A percentile compares a stretch with the other conserved stretches of the same genome.
Evolutionary conservation across 2,329 filamentous ascomycete genomes (phyloP).

Genomic region (Pseudohalonectria lignicola): DNA sequence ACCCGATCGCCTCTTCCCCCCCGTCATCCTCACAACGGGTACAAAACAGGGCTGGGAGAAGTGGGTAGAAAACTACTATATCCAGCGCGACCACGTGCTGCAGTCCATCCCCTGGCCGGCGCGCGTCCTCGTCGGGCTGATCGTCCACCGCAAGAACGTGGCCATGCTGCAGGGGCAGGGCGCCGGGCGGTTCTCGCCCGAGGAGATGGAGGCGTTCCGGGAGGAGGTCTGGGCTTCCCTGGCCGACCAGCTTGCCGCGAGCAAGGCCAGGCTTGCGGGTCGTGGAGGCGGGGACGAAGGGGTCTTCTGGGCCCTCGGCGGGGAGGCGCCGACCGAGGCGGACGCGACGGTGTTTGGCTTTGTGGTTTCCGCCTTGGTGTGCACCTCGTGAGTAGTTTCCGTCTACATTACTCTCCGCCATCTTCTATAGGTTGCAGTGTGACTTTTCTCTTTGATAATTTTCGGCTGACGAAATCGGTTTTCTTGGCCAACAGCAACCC

Average conservation of each 20-base stretch:
- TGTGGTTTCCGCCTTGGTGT: conserved; percentile 37
- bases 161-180: conserved; percentile 44
- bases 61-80: conserved; percentile 49
- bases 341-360: conserved; percentile 49
- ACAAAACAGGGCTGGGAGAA: conserved; percentile 37
- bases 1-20: too few relatives aligned
- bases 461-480: too few relatives aligned
- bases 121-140: conserved; percentile 35
- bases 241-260: conserved; percentile 25
- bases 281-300: background rate
- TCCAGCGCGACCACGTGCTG: conserved; percentile 44
- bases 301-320: conserved; percentile 46
- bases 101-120: conserved; percentile 37
- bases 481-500: conserved; percentile 36
- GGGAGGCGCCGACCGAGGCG: conserved; percentile 40
- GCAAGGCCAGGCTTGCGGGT: conserved; percentile 8
- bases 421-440: too few relatives aligned
- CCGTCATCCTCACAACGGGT: too few relatives aligned
- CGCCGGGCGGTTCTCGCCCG: conserved; percentile 33
- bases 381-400: conserved; percentile 34
- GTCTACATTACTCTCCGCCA: conserved; percentile 7
- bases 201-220: conserved; percentile 34
- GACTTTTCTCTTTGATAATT: too few relatives aligned
- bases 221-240: conserved; percentile 42
- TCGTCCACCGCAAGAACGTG: conserved; percentile 31